phyloP scores from a whole-genome alignment of 2,329 filamentous ascomycete genomes.

The Chrysoporthe cubensis region DNA sequence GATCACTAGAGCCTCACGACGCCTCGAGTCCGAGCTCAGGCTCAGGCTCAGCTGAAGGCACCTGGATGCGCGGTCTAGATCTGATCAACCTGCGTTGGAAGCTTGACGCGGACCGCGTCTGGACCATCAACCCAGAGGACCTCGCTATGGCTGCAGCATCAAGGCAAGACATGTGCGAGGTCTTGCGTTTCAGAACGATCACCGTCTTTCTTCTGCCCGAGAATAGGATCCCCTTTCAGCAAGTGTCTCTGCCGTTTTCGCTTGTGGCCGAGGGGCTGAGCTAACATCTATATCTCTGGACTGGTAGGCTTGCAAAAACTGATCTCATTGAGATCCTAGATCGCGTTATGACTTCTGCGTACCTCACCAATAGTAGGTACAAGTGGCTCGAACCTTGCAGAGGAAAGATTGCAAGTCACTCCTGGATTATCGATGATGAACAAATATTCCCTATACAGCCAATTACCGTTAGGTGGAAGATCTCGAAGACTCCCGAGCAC shows the following conservation, averaged over 20 bases:
- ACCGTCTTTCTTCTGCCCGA: not conserved
- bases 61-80: not conserved
- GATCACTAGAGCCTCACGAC: not conserved
- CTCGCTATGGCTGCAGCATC: not conserved
- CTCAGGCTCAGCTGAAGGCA: not conserved
- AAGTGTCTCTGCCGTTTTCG: not conserved
- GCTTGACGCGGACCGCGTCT: not conserved
- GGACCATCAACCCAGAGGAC: not conserved
- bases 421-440: not conserved
- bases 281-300: not conserved
- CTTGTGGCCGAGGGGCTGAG: not conserved
- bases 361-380: not conserved
- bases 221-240: not conserved
- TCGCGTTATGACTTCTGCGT: not conserved
- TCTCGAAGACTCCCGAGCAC: not conserved
- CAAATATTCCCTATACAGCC: not conserved
- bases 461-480: not conserved
- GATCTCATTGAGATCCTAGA: constrained; percentile 7
- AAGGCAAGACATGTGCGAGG: not conserved
- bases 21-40: not conserved
- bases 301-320: not conserved
- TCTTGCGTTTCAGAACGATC: constrained; percentile 2
- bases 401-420: not conserved
- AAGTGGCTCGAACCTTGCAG: constrained; percentile 4
- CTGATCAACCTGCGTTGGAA: constrained; percentile 5